Evolutionary conservation across 106 monocot species (phyloP).

Genomic region (Narthecium ossifragum): DNA sequence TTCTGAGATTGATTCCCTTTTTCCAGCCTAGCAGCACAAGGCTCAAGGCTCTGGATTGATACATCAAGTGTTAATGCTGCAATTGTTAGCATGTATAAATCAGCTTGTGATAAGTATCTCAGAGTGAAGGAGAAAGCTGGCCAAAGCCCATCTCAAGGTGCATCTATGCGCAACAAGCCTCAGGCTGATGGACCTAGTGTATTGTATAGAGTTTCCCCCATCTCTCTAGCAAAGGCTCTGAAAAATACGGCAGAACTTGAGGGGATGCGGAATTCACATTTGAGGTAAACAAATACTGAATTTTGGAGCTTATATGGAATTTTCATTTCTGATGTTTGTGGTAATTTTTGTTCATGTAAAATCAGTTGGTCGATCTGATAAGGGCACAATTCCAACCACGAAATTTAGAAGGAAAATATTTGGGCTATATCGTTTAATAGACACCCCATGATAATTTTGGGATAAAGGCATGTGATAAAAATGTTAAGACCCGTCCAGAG

Average conservation of each 20-base stretch:
- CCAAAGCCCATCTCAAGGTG: constrained; percentile 10
- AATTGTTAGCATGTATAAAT: constrained; percentile 58
- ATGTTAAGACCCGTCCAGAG: too few relatives aligned
- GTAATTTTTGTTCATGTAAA: not conserved
- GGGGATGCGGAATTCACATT: constrained; percentile 84
- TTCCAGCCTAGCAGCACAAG: constrained; percentile 57
- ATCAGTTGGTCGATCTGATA: too few relatives aligned
- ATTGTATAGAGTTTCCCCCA: constrained; percentile 55
- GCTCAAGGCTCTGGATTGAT: constrained; percentile 67
- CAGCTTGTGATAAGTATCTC: constrained; percentile 47
- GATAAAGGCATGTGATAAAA: too few relatives aligned
- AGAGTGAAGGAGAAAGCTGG: constrained; percentile 9
- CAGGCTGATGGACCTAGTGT: constrained; percentile 23
- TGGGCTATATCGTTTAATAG: too few relatives aligned
- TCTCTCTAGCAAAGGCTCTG: constrained; percentile 64
- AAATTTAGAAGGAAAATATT: too few relatives aligned
- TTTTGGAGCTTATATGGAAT: not conserved
- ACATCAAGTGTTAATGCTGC: constrained; percentile 83
- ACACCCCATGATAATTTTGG: too few relatives aligned
- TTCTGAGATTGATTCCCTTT: not conserved
- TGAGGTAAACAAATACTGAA: constrained; percentile 80
- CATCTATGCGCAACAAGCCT: not conserved
- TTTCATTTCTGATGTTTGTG: not conserved
- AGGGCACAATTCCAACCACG: too few relatives aligned
- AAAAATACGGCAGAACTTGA: constrained; percentile 84